Conservation (phyloP, 371 early-diverging fungal species). For the Coemansia sp. region DNA sequence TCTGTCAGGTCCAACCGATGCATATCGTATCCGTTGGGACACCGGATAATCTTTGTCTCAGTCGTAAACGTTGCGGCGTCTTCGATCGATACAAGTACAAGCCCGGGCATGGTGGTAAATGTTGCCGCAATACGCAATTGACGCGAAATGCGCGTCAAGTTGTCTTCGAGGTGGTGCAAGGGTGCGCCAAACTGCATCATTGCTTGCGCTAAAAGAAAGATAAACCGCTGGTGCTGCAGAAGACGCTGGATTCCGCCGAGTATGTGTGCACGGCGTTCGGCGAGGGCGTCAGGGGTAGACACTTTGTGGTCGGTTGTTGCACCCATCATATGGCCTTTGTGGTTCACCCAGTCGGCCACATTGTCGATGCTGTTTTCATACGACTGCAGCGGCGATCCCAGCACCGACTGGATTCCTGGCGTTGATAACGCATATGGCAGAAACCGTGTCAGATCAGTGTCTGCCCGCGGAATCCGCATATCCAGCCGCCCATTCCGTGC, state of each 20-base stretch:
- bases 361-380: constrained; percentile 12
- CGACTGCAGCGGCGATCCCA: constrained; percentile 11
- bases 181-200: constrained; percentile 63
- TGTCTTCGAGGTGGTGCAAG: constrained; percentile 63
- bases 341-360: constrained; percentile 15
- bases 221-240: constrained; percentile 62
- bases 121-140: constrained; percentile 66
- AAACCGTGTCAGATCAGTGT: constrained; percentile 23
- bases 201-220: constrained; percentile 65
- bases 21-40: constrained; percentile 64
- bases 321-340: constrained; percentile 3
- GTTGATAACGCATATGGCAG: constrained; percentile 29
- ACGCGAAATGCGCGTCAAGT: constrained; percentile 28
- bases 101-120: constrained; percentile 66
- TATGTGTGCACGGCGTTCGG: constrained; percentile 4
- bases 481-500: not conserved
- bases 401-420: constrained; percentile 16
- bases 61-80: constrained; percentile 71
- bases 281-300: not conserved
- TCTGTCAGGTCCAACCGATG: constrained; percentile 63
- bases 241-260: constrained; percentile 52
- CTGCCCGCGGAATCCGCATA: constrained; percentile 7
- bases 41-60: constrained; percentile 71
- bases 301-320: not conserved
- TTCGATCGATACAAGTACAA: constrained; percentile 69